Conservation (phyloP, 192 early-diverging fungal species). For the Chytriomyces hyalinus region DNA sequence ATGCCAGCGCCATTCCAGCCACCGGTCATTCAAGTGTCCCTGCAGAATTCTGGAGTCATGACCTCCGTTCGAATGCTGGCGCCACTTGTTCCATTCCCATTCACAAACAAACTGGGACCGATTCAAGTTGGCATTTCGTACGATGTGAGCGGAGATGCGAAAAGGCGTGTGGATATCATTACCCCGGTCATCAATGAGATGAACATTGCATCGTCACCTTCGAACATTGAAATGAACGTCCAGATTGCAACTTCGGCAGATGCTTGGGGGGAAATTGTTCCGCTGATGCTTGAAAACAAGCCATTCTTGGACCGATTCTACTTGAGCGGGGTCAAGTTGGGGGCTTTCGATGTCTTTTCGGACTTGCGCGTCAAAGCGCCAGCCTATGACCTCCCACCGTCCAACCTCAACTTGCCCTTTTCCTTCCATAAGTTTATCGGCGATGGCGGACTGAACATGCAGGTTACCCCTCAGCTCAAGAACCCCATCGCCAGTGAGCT, state of each 20-base stretch:
- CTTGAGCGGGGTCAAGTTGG: background rate
- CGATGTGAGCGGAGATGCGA: background rate
- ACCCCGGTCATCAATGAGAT: background rate
- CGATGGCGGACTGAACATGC: background rate
- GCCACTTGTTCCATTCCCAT: background rate
- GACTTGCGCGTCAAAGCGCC: background rate
- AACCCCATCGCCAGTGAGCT: background rate
- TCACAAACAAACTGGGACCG: constrained; percentile 5
- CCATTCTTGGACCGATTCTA: background rate
- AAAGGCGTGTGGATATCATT: background rate
- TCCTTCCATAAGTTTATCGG: background rate
- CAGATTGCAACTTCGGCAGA: background rate
- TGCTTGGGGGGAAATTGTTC: constrained; percentile 4
- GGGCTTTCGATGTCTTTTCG: background rate
- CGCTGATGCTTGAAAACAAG: background rate
- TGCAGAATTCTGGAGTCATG: background rate
- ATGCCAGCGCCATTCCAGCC: background rate
- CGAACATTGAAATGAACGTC: background rate
- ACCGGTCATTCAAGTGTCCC: background rate
- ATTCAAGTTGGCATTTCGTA: background rate
- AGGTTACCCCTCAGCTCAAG: constrained; percentile 1
- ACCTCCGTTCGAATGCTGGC: background rate
- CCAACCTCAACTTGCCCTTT: background rate
- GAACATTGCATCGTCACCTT: background rate
- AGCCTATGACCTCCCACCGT: background rate